A percentile compares a stretch with the other conserved stretches of the same genome.
Conservation (phyloP, 2,329 filamentous ascomycete genomes). For the Teratosphaeria epicoccoides region DNA sequence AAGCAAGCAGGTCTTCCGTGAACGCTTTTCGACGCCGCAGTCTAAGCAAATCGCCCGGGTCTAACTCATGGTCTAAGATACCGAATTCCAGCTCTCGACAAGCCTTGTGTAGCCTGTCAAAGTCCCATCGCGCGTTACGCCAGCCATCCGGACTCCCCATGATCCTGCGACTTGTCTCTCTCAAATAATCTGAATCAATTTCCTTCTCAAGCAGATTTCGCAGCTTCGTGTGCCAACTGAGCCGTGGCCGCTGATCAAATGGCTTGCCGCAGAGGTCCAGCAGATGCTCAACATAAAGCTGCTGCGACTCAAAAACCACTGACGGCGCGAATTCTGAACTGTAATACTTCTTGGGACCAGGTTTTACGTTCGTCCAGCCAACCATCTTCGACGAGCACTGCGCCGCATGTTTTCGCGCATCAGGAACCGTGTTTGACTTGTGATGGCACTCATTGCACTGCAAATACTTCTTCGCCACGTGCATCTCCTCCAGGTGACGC, state of each 20-base stretch:
- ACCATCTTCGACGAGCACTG: slow-evolving; percentile 2
- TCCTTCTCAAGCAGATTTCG: slow-evolving; percentile 6
- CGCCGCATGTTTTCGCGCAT: slow-evolving; percentile 8
- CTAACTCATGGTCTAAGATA: background rate
- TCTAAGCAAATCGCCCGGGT: background rate
- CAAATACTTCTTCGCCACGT: slow-evolving; percentile 8
- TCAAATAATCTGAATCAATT: background rate
- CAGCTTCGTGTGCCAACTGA: slow-evolving; percentile 6
- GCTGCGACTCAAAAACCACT: slow-evolving; percentile 5
- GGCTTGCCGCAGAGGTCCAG: slow-evolving; percentile 5
- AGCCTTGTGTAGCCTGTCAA: slow-evolving; percentile 4
- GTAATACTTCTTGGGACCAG: slow-evolving; percentile 6
- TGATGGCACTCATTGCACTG: slow-evolving; percentile 7
- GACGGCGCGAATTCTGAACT: slow-evolving; percentile 7
- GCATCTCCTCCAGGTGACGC: slow-evolving; percentile 10
- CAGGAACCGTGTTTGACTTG: slow-evolving; percentile 5
- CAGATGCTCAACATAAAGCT: slow-evolving; percentile 7
- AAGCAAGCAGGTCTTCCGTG: slow-evolving; percentile 3
- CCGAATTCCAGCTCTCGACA: slow-evolving; percentile 6
- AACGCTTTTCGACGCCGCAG: background rate
- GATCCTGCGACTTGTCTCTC: slow-evolving; percentile 1
- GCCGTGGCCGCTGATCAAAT: background rate
- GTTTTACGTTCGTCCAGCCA: slow-evolving; percentile 3
- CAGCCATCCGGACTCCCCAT: slow-evolving; percentile 1
- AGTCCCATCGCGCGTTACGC: slow-evolving; percentile 5